Conservation (phyloP, 2,329 filamentous ascomycete genomes). For the Pyricularia sp. region DNA sequence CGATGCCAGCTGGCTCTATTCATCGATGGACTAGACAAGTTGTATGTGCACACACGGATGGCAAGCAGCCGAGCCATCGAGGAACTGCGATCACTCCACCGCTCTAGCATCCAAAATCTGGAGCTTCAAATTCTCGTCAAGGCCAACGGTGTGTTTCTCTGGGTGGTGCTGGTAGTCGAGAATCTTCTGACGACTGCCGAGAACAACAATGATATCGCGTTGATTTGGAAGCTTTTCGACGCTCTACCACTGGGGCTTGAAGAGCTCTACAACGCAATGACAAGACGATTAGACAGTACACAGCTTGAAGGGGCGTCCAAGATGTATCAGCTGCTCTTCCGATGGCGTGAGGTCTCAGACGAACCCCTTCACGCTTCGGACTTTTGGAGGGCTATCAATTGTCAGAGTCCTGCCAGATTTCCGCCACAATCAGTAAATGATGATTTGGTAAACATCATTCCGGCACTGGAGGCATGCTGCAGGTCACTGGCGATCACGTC, state of each 20-base stretch:
- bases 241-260: background rate
- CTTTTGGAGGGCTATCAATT: background rate
- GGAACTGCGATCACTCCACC: background rate
- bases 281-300: background rate
- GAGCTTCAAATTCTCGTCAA: background rate
- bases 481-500: background rate
- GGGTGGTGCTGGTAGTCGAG: conserved; percentile 4
- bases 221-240: background rate
- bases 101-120: background rate
- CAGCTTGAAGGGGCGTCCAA: background rate
- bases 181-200: background rate
- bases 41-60: background rate
- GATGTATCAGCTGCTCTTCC: conserved; percentile 3
- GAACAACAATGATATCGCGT: background rate
- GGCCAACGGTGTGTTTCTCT: conserved; percentile 3
- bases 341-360: background rate
- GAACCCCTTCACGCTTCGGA: background rate
- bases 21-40: background rate
- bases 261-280: background rate
- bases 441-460: no score
- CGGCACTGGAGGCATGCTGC: background rate
- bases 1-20: background rate
- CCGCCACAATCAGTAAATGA: no score
- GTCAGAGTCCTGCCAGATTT: background rate
- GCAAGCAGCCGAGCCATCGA: background rate